Conservation (phyloP, 2,329 filamentous ascomycete genomes). For the Aspergillus sojae region DNA sequence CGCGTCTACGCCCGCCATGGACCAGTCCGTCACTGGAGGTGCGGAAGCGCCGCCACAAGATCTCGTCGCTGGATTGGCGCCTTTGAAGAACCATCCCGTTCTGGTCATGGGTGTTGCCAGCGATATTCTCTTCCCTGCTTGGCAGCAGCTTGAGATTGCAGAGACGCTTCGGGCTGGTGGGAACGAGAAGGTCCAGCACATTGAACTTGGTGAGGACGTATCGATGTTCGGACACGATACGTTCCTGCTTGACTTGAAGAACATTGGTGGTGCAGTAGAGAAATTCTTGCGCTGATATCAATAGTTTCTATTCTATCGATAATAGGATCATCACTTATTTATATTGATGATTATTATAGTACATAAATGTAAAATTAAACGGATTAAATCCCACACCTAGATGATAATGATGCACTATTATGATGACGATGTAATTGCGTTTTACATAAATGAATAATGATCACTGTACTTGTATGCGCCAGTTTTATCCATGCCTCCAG, state of each 20-base stretch:
- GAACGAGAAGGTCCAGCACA: constrained; percentile 79
- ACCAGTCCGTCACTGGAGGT: constrained; percentile 29
- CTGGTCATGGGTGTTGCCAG: constrained; percentile 93
- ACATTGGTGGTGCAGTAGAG: constrained; percentile 82
- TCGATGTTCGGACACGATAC: constrained; percentile 97
- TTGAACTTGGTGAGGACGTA: constrained; percentile 91
- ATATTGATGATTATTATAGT: background rate
- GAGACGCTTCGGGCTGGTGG: constrained; percentile 76
- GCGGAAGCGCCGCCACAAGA: constrained; percentile 68
- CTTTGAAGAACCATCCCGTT: constrained; percentile 74
- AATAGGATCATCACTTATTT: background rate
- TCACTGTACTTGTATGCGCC: too few relatives aligned
- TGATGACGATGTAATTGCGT: background rate
- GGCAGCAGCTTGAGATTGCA: constrained; percentile 95
- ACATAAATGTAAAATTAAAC: background rate
- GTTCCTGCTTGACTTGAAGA: constrained; percentile 87
- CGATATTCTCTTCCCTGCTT: constrained; percentile 95
- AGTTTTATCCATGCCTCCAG: too few relatives aligned
- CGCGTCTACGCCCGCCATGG: constrained; percentile 36
- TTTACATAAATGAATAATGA: background rate
- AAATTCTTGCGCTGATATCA: constrained; percentile 62
- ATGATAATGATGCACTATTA: background rate
- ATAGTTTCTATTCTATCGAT: background rate
- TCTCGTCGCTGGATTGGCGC: constrained; percentile 72
- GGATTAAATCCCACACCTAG: background rate